These are phyloP conservation scores for Clarireedia homoeocarpa DNA, from an alignment of 2,329 filamentous ascomycete genomes.

Conservation along the genomic window DNA sequence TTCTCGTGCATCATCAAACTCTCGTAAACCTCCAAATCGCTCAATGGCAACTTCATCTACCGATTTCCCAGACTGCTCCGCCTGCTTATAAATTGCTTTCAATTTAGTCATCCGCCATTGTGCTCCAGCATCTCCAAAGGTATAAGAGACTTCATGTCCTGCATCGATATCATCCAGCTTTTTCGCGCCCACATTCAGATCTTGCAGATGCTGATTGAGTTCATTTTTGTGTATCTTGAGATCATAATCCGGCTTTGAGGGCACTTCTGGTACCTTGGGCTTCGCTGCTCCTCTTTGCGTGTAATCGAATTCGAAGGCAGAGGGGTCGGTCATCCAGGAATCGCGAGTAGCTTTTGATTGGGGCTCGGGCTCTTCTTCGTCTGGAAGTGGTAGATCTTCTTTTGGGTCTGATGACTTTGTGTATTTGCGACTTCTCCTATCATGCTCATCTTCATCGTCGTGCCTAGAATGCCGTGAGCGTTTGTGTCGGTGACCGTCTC, in stretches of 20 bases:
- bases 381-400: slow-evolving; percentile 42
- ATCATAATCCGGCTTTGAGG: slow-evolving; percentile 26
- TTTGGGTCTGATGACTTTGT: slow-evolving; percentile 41
- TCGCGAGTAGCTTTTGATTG: slow-evolving; percentile 51
- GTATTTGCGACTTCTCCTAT: slow-evolving; percentile 28
- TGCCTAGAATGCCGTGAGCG: slow-evolving; percentile 40
- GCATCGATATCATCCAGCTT: slow-evolving; percentile 43
- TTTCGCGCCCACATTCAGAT: slow-evolving; percentile 46
- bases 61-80: slow-evolving; percentile 61
- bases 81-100: slow-evolving; percentile 72
- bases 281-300: slow-evolving; percentile 53
- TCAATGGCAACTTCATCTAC: slow-evolving; percentile 80
- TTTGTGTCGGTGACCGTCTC: slow-evolving; percentile 53
- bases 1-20: slow-evolving; percentile 88
- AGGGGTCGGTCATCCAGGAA: slow-evolving; percentile 90
- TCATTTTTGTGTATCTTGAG: slow-evolving; percentile 64
- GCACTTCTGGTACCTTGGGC: slow-evolving; percentile 35
- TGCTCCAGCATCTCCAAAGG: slow-evolving; percentile 81
- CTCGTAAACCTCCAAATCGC: slow-evolving; percentile 69
- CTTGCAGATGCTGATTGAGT: slow-evolving; percentile 64
- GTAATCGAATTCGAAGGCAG: slow-evolving; percentile 77
- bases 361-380: slow-evolving; percentile 38
- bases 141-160: slow-evolving; percentile 65
- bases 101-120: slow-evolving; percentile 97
- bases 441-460: slow-evolving; percentile 30